Percentiles rank a stretch among this genome's conserved stretches.
These are phyloP conservation scores for Lophiostoma macrostomum DNA, from an alignment of 495 filamentous ascomycete genomes.

Conservation along the genomic window DNA sequence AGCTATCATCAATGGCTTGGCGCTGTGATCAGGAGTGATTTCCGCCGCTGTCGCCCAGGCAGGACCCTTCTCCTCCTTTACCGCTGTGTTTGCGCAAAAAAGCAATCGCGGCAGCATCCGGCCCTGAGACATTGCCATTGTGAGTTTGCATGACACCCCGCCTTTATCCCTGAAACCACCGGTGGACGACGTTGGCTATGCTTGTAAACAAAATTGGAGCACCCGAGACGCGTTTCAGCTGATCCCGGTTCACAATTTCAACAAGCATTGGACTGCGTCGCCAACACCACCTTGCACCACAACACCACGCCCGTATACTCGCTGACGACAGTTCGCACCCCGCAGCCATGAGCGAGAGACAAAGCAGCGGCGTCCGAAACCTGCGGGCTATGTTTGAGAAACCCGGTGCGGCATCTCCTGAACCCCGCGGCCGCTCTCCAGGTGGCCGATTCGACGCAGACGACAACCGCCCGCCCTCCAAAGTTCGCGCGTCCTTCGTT, in stretches of 20 bases:
- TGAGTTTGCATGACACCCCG: conserved; percentile 12
- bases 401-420: conserved; percentile 53
- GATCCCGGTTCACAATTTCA: conserved; percentile 33
- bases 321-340: conserved; percentile 21
- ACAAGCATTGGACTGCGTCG: conserved; percentile 27
- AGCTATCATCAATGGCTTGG: too few species aligned
- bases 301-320: conserved; percentile 26
- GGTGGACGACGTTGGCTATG: conserved; percentile 15
- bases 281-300: not conserved
- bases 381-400: conserved; percentile 88
- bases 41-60: too few species aligned
- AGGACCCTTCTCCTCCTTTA: too few species aligned
- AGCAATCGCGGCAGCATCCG: too few species aligned
- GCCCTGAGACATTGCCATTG: conserved; percentile 10
- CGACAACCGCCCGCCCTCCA: conserved; percentile 59
- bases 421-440: conserved; percentile 70
- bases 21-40: too few species aligned
- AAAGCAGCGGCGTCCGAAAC: conserved; percentile 59
- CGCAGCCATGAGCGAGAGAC: conserved; percentile 51
- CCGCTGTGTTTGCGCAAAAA: too few species aligned
- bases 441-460: conserved; percentile 46
- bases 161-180: conserved; percentile 24
- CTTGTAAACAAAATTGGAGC: conserved; percentile 31
- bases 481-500: conserved; percentile 80
- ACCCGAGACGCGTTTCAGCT: conserved; percentile 33